Evolutionary conservation across 2,329 filamentous ascomycete species (phyloP).

Genomic region (Sclerotinia minor): DNA sequence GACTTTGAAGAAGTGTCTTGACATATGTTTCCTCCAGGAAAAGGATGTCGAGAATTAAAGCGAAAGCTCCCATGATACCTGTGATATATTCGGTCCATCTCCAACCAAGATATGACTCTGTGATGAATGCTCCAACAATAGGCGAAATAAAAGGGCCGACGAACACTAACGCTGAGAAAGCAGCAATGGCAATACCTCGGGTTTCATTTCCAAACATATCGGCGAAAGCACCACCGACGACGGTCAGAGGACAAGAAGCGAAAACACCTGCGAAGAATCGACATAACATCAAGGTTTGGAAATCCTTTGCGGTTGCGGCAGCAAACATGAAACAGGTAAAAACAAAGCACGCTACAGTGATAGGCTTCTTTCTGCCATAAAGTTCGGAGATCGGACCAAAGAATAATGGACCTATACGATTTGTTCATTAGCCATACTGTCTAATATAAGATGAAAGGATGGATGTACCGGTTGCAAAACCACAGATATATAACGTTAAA

Average conservation of each 20-base stretch:
- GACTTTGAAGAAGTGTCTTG: conserved; percentile 49
- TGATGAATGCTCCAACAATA: conserved; percentile 43
- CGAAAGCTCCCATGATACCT: conserved; percentile 48
- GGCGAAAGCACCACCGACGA: conserved; percentile 58
- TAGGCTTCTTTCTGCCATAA: conserved; percentile 58
- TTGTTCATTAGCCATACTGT: conserved; percentile 1
- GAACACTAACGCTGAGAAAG: conserved; percentile 52
- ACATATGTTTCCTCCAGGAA: conserved; percentile 53
- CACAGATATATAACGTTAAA: conserved; percentile 59
- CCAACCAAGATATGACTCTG: conserved; percentile 53
- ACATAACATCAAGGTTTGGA: conserved; percentile 54
- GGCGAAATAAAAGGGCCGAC: conserved; percentile 43
- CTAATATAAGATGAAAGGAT: conserved; percentile 42
- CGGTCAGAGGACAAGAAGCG: conserved; percentile 51
- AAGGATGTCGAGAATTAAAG: conserved; percentile 46
- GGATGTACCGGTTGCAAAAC: conserved; percentile 53
- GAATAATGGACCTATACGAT: conserved; percentile 54
- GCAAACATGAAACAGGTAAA: conserved; percentile 57
- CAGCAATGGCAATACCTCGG: conserved; percentile 64
- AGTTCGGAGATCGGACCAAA: conserved; percentile 67
- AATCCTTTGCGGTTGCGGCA: conserved; percentile 53
- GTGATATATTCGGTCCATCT: conserved; percentile 58
- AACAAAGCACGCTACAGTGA: conserved; percentile 42
- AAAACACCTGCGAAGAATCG: conserved; percentile 54
- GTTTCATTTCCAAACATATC: conserved; percentile 62